Percentiles rank a stretch among this genome's conserved stretches.
Evolutionary conservation across 176 grass and related monocot species (phyloP).

Genomic region (Pharus latifolius): DNA sequence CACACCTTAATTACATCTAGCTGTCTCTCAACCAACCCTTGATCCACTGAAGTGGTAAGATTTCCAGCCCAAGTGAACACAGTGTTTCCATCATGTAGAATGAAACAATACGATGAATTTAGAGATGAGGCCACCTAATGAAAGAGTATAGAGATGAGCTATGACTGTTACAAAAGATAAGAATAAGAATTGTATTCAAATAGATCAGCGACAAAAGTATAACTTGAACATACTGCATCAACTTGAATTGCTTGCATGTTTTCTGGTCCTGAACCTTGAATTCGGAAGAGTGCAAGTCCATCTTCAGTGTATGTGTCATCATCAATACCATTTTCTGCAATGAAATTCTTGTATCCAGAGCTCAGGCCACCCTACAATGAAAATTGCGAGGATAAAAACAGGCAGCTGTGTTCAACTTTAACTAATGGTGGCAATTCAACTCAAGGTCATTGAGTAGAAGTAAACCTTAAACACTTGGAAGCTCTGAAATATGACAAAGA

Average conservation of each 20-base stretch:
- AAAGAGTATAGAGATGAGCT: slow-evolving; percentile 8
- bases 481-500: slow-evolving; percentile 93
- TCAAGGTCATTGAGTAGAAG: background rate
- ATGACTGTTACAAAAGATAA: background rate
- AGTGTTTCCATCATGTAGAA: slow-evolving; percentile 62
- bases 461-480: slow-evolving; percentile 65
- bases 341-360: slow-evolving; percentile 78
- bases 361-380: slow-evolving; percentile 72
- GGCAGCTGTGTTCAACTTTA: background rate
- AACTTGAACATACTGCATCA: slow-evolving; percentile 24
- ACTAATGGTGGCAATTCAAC: slow-evolving; percentile 1
- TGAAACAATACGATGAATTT: slow-evolving; percentile 90
- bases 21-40: slow-evolving; percentile 70
- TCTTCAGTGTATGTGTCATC: slow-evolving; percentile 79
- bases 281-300: slow-evolving; percentile 69
- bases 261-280: slow-evolving; percentile 85
- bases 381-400: background rate
- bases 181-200: background rate
- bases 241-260: slow-evolving; percentile 99
- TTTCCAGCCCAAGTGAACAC: slow-evolving; percentile 81
- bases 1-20: slow-evolving; percentile 83
- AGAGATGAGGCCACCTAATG: slow-evolving; percentile 63
- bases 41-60: slow-evolving; percentile 54
- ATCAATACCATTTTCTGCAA: slow-evolving; percentile 42
- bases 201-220: background rate